Evolutionary conservation across 1,139 yeast genomes (phyloP).

Genomic region (Yamadazyma membranifaciens): DNA sequence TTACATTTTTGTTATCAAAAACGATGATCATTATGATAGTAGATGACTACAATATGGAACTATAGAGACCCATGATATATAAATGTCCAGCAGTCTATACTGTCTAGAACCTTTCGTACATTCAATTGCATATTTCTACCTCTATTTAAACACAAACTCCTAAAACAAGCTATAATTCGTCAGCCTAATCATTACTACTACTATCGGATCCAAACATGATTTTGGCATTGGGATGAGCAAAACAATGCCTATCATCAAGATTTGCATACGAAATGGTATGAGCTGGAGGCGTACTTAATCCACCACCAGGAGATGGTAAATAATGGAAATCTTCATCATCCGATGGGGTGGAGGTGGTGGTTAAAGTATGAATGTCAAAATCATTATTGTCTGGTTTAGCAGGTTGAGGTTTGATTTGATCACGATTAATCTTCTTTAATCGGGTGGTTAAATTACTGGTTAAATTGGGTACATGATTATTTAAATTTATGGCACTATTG

Average conservation of each 20-base stretch:
- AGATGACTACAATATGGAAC: too few relatives aligned
- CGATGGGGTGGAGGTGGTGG: slow-evolving; percentile 17
- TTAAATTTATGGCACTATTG: slow-evolving; percentile 1
- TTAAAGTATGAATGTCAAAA: slow-evolving; percentile 1
- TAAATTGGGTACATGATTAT: not conserved
- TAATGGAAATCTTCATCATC: slow-evolving; percentile 21
- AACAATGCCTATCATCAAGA: slow-evolving; percentile 35
- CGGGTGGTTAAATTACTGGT: slow-evolving; percentile 1
- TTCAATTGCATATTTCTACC: too few relatives aligned
- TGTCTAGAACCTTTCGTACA: too few relatives aligned
- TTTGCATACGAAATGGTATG: slow-evolving; percentile 20
- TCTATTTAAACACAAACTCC: too few relatives aligned
- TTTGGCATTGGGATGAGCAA: slow-evolving; percentile 42
- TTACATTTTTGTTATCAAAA: too few relatives aligned
- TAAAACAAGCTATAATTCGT: too few relatives aligned
- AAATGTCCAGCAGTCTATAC: too few relatives aligned
- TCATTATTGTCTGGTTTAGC: not conserved
- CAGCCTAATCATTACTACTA: slow-evolving; percentile 1
- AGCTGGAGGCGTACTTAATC: slow-evolving; percentile 30
- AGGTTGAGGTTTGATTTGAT: not conserved
- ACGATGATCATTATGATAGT: too few relatives aligned
- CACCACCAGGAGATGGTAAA: slow-evolving; percentile 27
- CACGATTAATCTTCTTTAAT: slow-evolving; percentile 1
- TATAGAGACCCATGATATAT: too few relatives aligned
- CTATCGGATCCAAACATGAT: slow-evolving; percentile 20